A percentile compares a stretch with the other conserved stretches of the same genome.
phyloP scores from a whole-genome alignment of 192 early-diverging fungal species.

The Podila epigama region DNA sequence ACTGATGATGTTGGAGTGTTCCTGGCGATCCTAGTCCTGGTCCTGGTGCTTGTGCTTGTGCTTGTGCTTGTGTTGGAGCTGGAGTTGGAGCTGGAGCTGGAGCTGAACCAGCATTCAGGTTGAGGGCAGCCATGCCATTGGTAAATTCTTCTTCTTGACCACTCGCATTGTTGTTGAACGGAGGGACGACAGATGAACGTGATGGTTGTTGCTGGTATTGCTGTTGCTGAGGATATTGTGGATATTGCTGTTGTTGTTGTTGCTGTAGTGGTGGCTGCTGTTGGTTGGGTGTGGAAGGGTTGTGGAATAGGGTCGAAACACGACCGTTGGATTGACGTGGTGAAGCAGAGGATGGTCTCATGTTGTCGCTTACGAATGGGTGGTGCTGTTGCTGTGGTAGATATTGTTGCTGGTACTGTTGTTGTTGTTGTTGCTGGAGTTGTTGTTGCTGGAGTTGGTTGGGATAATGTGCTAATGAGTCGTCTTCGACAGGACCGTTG shows the following conservation, averaged over 20 bases:
- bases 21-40: neutral
- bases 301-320: neutral
- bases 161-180: too few species aligned
- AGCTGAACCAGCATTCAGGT: neutral
- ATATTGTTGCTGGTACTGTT: neutral
- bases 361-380: neutral
- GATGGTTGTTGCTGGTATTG: too few species aligned
- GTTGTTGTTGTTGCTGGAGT: slow-evolving; percentile 4
- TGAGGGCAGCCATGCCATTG: too few species aligned
- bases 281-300: too few species aligned
- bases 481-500: neutral
- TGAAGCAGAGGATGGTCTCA: neutral
- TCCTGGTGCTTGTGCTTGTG: neutral
- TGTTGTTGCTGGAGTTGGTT: neutral
- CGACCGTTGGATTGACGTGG: slow-evolving; percentile 2
- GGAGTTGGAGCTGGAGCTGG: neutral
- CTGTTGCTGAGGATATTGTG: neutral
- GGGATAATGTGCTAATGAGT: neutral
- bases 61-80: neutral
- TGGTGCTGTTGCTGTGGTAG: neutral
- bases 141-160: too few species aligned
- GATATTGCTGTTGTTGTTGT: slow-evolving; percentile 7
- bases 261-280: slow-evolving; percentile 18
- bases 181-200: too few species aligned
- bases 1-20: neutral